Base-by-base conservation (phyloP, 352 stramenopile genomes). In the Globisporangium sylvaticum region DNA sequence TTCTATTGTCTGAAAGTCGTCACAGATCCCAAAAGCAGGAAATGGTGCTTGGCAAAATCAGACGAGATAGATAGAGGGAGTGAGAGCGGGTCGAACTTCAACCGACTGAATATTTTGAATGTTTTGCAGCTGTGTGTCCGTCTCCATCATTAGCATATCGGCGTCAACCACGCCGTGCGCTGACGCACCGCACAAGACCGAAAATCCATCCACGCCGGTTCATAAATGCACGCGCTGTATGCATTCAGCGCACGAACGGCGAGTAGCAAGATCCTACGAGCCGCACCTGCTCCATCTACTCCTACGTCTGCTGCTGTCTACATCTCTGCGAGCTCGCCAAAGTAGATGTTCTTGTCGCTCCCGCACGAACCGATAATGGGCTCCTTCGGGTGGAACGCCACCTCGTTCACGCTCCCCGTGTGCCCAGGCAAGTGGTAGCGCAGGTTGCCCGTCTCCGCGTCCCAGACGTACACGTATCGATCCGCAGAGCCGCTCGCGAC, bases 391-490 rank as follows among this genome's bases (percentile, higher is more conserved):
- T 98, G 92, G 77, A 98, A 98, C 25, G 85, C 72, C 15, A 94
- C 94, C 53, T 97, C 88, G 78, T 98, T 98, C 39, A 99, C 95
- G 75, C 89, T 97, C 37, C 92, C 93, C 58, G 80, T 90, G 81
- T 99, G 96, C 29, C 95, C 96, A 55, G 94, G 94, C 48, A 98
- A 69, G 56, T 91, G 84, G 80, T 98, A 98, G 37, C 97, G 83
- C 68, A 98, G 83, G 67, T 96, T 88, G 4, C 87, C 80, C 59
- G 86, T 92, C 32, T 95, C 80, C 60, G 92, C 84, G 75, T 99
- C 96, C 95, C 95, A 99, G 66, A 99, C 87, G 79, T 98, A 97
- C 70, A 98, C 95, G 65, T 94, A 88, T 48, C 89, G 81, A 77
- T 98, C 92, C 3, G 92, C 88, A 42, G 88, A 97, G n/a, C 91